Percentiles rank a stretch among this genome's conserved stretches.
Evolutionary conservation across 495 filamentous ascomycete genomes (phyloP).

Genomic region (Talaromyces adpressus): DNA sequence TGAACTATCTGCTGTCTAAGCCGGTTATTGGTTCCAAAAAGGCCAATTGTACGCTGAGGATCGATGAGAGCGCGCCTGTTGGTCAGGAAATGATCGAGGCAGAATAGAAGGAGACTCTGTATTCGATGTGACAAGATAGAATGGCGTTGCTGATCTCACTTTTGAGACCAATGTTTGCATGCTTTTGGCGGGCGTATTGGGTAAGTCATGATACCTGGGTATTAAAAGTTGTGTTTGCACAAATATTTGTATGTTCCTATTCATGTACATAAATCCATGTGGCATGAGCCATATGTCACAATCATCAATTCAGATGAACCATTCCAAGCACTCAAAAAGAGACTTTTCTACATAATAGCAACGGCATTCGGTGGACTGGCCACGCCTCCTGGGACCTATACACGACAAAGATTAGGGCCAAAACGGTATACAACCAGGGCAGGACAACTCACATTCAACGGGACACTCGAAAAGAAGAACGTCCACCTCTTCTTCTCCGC

Average conservation of each 20-base stretch:
- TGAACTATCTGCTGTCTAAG: conserved; percentile 67
- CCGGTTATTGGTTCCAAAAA: conserved; percentile 32
- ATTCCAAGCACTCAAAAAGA: neutral
- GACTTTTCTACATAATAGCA: conserved; percentile 34
- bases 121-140: conserved; percentile 37
- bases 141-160: conserved; percentile 3
- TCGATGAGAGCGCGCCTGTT: conserved; percentile 19
- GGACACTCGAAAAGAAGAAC: conserved; percentile 48
- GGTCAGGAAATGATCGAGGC: conserved; percentile 30
- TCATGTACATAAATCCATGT: conserved; percentile 9
- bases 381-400: conserved; percentile 42
- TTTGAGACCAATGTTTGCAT: conserved; percentile 3
- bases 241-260: conserved; percentile 17
- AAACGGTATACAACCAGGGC: neutral
- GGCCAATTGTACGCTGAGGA: conserved; percentile 17
- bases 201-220: conserved; percentile 4
- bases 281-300: conserved; percentile 10
- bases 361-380: conserved; percentile 46
- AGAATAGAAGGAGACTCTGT: conserved; percentile 20
- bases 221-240: conserved; percentile 14
- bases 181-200: conserved; percentile 8
- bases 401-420: neutral
- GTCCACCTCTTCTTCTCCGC: conserved; percentile 33
- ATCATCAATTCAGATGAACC: conserved; percentile 7
- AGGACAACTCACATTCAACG: conserved; percentile 36